Evolutionary conservation across 257 asterid genomes (phyloP).

Genomic region (Fraxinus excelsior): DNA sequence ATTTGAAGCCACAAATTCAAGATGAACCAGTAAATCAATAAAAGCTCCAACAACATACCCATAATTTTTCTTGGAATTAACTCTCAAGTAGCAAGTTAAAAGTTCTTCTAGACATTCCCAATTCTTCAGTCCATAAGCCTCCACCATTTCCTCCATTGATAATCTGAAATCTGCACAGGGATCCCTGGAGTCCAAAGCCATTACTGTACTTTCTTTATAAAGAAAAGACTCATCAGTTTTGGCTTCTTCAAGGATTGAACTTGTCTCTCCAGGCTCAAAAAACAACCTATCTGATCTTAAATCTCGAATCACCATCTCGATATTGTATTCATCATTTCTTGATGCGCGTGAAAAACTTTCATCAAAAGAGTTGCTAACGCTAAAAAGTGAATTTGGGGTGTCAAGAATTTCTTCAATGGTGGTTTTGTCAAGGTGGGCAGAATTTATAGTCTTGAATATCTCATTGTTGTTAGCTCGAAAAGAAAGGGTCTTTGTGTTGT

Average conservation of each 20-base stretch:
- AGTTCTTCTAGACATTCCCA: conserved; percentile 72
- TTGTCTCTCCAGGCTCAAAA: conserved; percentile 67
- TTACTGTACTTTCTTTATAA: conserved; percentile 30
- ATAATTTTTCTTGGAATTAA: conserved; percentile 50
- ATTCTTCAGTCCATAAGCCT: conserved; percentile 40
- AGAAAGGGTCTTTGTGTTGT: conserved; percentile 57
- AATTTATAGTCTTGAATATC: conserved; percentile 37
- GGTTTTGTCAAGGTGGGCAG: conserved; percentile 27
- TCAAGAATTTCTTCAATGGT: conserved; percentile 4
- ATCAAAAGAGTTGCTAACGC: background rate
- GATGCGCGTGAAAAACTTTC: conserved; percentile 16
- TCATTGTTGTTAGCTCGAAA: conserved; percentile 39
- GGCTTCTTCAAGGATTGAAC: conserved; percentile 54
- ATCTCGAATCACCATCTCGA: conserved; percentile 48
- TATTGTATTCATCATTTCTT: conserved; percentile 2
- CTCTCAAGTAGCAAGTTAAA: conserved; percentile 52
- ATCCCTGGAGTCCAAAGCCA: conserved; percentile 63
- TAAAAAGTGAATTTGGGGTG: background rate
- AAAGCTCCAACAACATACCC: conserved; percentile 72
- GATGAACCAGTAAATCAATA: conserved; percentile 56
- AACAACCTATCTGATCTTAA: conserved; percentile 66
- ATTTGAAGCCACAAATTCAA: conserved; percentile 26
- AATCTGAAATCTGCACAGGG: conserved; percentile 62
- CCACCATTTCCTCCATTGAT: conserved; percentile 91
- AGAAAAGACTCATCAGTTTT: conserved; percentile 15